Evolutionary conservation across 2,329 filamentous ascomycete genomes (phyloP), one percentile per base, ranked within the genome.

Genomic region (Laburnicola sp.): DNA sequence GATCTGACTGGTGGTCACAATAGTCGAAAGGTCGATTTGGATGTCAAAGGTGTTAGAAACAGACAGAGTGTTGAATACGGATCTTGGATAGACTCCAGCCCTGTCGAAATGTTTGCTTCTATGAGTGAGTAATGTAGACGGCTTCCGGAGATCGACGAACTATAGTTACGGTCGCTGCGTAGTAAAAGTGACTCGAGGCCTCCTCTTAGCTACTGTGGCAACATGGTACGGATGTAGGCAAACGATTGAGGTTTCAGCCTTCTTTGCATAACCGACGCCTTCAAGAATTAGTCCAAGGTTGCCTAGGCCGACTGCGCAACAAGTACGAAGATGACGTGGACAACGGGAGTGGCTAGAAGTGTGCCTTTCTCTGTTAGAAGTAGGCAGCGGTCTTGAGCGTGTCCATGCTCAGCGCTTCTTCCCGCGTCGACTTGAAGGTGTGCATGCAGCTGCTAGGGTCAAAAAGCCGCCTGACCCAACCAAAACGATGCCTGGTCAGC

Each of bases 381-480:
- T 27, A 30, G n/a, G 26, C 8, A 21, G n/a, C 16, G 34, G 43
- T 45, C 43, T 50, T 32, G 34, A 45, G 40, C 25, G 38, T 22
- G 44, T 28, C 30, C 16, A 28, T 39, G 38, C 38, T 38, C 36
- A 38, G 41, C 45, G 43, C 47, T 48, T 45, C 44, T 44, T 35
- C 34, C 38, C 44, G 50, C 50, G 35, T 52, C 45, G 48, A 48
- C 28, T 45, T 36, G n/a, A 23, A 22, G 43, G 42, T 35, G 26
- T 23, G 37, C 35, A 30, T 41, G 46, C 28, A 40, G 9, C 28
- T 25, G 44, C 46, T 30, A 8, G n/a, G 32, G 37, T 5, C 6
- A 10, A 6, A 11, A 22, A 45, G 39, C 26, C 31, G 43, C 36
- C 39, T 21, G 11, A 27, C 7, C 51, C 39, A 52, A 48, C 35